Percentiles rank a stretch among this genome's conserved stretches.
Conservation (phyloP, 768 basidiomycete species). For the Cytidiella melzeri region DNA sequence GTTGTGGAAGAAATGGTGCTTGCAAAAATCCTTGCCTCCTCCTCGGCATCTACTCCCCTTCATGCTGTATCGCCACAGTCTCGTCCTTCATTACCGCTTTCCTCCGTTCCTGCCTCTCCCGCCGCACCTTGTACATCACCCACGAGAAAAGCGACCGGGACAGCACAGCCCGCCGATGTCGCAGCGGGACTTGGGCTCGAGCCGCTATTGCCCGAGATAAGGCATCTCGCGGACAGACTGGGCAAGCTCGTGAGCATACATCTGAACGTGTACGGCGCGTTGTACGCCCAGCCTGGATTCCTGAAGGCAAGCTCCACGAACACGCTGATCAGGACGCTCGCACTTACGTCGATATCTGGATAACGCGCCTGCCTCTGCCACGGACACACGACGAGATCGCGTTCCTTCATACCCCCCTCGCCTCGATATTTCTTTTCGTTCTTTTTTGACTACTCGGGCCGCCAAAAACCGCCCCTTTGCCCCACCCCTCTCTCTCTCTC, state of each 20-base stretch:
- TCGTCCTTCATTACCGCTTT: background rate
- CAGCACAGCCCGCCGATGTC: constrained; percentile 14
- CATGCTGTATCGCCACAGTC: background rate
- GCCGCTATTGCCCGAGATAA: constrained; percentile 63
- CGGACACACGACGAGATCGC: no score
- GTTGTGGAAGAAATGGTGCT: constrained; percentile 20
- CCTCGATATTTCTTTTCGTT: background rate
- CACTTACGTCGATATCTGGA: background rate
- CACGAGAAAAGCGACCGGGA: constrained; percentile 12
- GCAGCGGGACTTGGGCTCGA: constrained; percentile 52
- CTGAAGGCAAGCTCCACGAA: constrained; percentile 16
- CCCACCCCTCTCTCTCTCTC: background rate
- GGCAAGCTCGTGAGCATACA: constrained; percentile 70
- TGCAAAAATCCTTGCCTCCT: constrained; percentile 16
- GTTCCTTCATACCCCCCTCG: background rate
- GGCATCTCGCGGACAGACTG: constrained; percentile 62
- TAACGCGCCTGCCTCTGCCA: background rate
- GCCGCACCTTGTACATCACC: background rate
- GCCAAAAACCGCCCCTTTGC: no score
- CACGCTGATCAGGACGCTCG: background rate
- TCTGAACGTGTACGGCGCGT: constrained; percentile 65
- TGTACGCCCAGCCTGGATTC: constrained; percentile 69
- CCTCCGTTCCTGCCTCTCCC: background rate
- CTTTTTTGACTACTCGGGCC: no score
- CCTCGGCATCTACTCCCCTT: background rate